Conservation (phyloP, 2,329 filamentous ascomycete genomes). For the Aspergillus spinulosporus region DNA sequence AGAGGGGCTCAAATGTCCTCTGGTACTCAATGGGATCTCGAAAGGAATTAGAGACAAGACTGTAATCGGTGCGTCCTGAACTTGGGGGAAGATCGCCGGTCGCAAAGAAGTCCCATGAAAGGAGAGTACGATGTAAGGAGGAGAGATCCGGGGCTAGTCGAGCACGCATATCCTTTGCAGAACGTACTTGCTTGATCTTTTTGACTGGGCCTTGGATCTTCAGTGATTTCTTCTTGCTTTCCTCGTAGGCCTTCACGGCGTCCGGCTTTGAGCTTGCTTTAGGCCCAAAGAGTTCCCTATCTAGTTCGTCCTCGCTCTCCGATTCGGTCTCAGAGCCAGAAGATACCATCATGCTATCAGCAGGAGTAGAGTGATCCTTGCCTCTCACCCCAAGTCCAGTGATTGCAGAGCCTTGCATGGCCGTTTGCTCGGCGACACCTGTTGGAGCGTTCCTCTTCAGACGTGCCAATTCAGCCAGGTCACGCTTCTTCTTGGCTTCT, state of each 20-base stretch:
- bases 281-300: slow-evolving; percentile 65
- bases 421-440: slow-evolving; percentile 56
- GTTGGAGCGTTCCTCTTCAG: slow-evolving; percentile 59
- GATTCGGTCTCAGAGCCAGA: slow-evolving; percentile 64
- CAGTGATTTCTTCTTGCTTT: slow-evolving; percentile 50
- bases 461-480: slow-evolving; percentile 69
- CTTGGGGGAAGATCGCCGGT: slow-evolving; percentile 79
- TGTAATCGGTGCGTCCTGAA: slow-evolving; percentile 68
- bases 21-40: slow-evolving; percentile 76
- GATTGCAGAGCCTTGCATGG: slow-evolving; percentile 76
- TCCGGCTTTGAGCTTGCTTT: slow-evolving; percentile 42
- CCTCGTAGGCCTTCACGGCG: slow-evolving; percentile 48
- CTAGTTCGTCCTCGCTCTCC: slow-evolving; percentile 74
- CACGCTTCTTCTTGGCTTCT: slow-evolving; percentile 71
- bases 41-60: slow-evolving; percentile 75
- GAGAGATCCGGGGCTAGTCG: slow-evolving; percentile 87
- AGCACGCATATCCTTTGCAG: slow-evolving; percentile 90
- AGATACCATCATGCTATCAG: slow-evolving; percentile 86
- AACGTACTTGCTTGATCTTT: slow-evolving; percentile 76
- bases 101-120: slow-evolving; percentile 95
- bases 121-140: slow-evolving; percentile 76
- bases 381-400: slow-evolving; percentile 70
- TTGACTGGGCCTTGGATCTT: slow-evolving; percentile 73
- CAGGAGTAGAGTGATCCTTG: slow-evolving; percentile 70
- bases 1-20: slow-evolving; percentile 82